Conservation (phyloP, 495 filamentous ascomycete species). For the Hypoxylon intermedium region DNA sequence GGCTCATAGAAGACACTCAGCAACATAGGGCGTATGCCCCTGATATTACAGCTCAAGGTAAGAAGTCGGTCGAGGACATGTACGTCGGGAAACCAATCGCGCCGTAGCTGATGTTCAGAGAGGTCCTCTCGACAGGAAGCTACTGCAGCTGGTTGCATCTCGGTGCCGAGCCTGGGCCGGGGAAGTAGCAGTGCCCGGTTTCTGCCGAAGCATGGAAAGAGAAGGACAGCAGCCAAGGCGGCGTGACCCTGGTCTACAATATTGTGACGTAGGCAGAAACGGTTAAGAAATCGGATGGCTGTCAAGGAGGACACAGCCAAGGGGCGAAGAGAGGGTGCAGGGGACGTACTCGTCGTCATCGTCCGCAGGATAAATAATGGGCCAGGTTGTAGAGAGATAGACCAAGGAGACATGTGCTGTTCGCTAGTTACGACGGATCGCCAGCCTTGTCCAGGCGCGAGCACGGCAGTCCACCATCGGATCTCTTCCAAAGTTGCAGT, state of each 20-base stretch:
- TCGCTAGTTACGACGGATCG: conserved; percentile 30
- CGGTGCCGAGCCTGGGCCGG: neutral
- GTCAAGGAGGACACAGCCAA: too few species aligned
- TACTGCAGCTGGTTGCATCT: neutral
- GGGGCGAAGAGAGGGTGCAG: too few species aligned
- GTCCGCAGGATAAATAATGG: too few species aligned
- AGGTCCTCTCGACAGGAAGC: neutral
- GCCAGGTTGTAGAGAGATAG: too few species aligned
- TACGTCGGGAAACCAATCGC: neutral
- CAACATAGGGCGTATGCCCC: conserved; percentile 19
- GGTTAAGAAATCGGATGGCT: too few species aligned
- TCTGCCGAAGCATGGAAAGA: conserved; percentile 8
- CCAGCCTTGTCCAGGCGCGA: conserved; percentile 43
- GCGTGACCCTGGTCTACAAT: neutral
- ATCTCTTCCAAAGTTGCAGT: conserved; percentile 40
- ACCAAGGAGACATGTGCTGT: conserved; percentile 14
- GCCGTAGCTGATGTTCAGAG: neutral
- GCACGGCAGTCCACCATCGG: conserved; percentile 46
- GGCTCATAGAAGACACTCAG: conserved; percentile 28
- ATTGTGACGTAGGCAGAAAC: too few species aligned
- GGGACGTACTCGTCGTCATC: too few species aligned
- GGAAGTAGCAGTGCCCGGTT: neutral
- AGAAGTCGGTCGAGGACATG: conserved; percentile 2
- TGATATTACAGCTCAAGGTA: conserved; percentile 10
- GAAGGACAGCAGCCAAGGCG: conserved; percentile 26